Conservation (phyloP, 2,329 filamentous ascomycete species). For the Botrytis fragariae region DNA sequence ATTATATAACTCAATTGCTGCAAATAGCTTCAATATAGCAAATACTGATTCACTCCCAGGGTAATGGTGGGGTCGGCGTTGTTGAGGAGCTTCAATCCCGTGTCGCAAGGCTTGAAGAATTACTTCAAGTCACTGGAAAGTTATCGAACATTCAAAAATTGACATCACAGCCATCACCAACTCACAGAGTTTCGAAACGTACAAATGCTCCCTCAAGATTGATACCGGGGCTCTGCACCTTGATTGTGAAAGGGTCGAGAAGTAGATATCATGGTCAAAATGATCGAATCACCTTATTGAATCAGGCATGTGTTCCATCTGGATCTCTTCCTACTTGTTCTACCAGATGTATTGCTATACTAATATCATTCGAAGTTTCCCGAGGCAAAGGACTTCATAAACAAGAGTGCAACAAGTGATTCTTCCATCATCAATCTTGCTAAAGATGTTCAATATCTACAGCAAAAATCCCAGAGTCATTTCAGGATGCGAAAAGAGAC, state of each 20-base stretch:
- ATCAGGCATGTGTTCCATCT: background rate
- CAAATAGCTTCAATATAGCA: background rate
- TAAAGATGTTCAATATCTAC: slow-evolving; percentile 22
- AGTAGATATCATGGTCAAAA: slow-evolving; percentile 21
- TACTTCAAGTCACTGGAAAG: slow-evolving; percentile 14
- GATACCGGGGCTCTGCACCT: slow-evolving; percentile 3
- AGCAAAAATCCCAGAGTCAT: slow-evolving; percentile 13
- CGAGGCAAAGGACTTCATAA: slow-evolving; percentile 17
- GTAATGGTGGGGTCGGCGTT: background rate
- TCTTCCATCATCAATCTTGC: slow-evolving; percentile 5
- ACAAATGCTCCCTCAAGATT: background rate
- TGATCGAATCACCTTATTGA: slow-evolving; percentile 17
- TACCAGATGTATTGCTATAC: background rate
- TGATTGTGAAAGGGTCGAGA: slow-evolving; percentile 14
- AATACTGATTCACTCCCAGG: background rate
- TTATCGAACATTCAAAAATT: background rate
- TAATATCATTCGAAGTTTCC: slow-evolving; percentile 10
- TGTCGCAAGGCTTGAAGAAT: slow-evolving; percentile 16
- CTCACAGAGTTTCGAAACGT: background rate
- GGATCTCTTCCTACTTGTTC: background rate
- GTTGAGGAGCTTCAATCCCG: slow-evolving; percentile 19
- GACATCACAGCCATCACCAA: background rate
- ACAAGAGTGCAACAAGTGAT: slow-evolving; percentile 13
- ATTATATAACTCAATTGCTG: background rate
- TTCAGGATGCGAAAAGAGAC: slow-evolving; percentile 19